Base-by-base conservation (phyloP, 129 eudicot genomes). In the Escallonia rubra region DNA sequence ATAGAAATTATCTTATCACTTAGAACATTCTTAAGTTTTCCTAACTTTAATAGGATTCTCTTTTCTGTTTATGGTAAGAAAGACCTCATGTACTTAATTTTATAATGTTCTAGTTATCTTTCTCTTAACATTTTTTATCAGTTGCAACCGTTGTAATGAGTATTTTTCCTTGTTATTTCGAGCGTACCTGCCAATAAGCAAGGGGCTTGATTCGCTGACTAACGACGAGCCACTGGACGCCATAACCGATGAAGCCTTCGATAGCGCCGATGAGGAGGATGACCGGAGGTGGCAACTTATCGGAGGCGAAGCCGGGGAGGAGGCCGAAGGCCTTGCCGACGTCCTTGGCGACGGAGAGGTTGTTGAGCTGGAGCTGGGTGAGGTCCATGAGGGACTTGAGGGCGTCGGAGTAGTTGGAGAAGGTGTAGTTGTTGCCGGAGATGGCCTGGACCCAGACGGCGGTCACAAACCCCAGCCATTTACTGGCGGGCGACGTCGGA, bases 381-480 rank as follows among this genome's bases (percentile, higher is more conserved):
- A 94, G 84, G 0, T 80, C 88, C 99, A 94, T 94, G 39, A 94
- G 82, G 10, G 90, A 75, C 61, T 94, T 94, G 3, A 94, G 83
- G 7, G 99, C 96, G 57, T 87, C 96, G 16, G 99, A 93, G 73
- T 93, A 93, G 79, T 93, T 93, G 0, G 99, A 82, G 76, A 93
- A 93, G 10, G 99, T 89, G 87, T 93, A 89, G 55, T 93, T 93
- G 69, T 89, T 89, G 80, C 99, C 99, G 70, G 99, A 85, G 3
- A 93, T 89, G 4, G 99, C 82, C 71, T 93, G 99, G 2, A 93
- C 99, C 99, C 99, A 93, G 2, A 93, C 83, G 72, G 99, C 99
- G 8, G 99, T 85, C 5, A 93, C 87, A 15, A 93, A 86, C 3
- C 99, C 99, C 61, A 93, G 81, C 99, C 99, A 93, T 80, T 89